Evolutionary conservation across 495 filamentous ascomycete species (phyloP).

Genomic region (Aspergillus sparsus): DNA sequence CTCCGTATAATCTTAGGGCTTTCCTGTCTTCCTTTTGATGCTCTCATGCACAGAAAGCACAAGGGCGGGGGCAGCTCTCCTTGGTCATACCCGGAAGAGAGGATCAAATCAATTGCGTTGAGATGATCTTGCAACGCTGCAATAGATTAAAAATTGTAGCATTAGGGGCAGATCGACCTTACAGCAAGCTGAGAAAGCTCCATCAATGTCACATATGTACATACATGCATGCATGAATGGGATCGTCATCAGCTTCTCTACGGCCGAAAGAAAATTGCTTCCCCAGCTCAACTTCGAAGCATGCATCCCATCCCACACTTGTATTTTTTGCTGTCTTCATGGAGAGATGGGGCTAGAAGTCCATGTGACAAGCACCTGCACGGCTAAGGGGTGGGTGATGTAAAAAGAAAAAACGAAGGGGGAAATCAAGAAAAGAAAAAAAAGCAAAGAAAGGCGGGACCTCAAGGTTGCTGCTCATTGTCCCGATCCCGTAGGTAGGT

Average conservation of each 20-base stretch:
- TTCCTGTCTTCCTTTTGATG: no score
- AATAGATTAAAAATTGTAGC: background rate
- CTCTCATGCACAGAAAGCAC: background rate
- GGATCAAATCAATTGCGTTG: background rate
- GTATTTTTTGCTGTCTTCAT: background rate
- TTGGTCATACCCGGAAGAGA: background rate
- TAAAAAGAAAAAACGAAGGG: background rate
- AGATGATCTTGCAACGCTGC: background rate
- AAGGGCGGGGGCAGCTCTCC: background rate
- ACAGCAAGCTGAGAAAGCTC: background rate
- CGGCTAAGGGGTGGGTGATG: background rate
- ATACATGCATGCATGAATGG: background rate
- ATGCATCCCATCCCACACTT: background rate
- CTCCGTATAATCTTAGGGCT: no score
- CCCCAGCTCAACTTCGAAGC: background rate
- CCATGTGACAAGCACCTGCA: background rate
- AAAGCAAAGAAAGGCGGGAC: background rate
- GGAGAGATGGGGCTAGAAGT: background rate
- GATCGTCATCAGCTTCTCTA: background rate
- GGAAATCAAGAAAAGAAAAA: constrained; percentile 1
- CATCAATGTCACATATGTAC: background rate
- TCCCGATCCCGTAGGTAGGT: background rate
- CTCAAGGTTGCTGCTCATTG: no score
- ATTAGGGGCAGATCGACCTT: background rate
- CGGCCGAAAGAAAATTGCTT: background rate